Conservation (phyloP, 1,284 basidiomycete genomes). For the Cutaneotrichosporon sp. region DNA sequence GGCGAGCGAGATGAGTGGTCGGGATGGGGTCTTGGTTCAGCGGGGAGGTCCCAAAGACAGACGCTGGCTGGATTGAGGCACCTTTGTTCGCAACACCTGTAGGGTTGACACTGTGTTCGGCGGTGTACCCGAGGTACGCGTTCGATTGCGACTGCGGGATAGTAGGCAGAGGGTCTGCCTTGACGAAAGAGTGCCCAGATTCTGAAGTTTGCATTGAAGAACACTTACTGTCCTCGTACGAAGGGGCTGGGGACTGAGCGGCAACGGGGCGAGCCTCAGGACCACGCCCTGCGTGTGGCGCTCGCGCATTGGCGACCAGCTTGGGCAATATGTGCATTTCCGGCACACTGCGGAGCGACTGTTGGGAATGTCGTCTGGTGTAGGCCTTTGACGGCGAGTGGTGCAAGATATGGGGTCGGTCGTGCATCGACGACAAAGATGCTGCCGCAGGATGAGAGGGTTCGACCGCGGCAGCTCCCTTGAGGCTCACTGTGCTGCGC, state of each 20-base stretch:
- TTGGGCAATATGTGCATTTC: neutral
- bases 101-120: neutral
- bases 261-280: neutral
- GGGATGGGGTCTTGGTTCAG: constrained; percentile 3
- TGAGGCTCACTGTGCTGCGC: neutral
- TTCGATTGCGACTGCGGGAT: neutral
- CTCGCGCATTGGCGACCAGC: constrained; percentile 2
- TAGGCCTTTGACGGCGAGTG: neutral
- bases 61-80: neutral
- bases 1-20: neutral
- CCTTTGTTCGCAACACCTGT: neutral
- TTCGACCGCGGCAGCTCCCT: neutral
- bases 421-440: neutral
- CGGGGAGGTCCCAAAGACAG: neutral
- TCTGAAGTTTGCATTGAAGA: constrained; percentile 3
- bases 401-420: neutral
- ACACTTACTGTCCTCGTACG: constrained; percentile 6
- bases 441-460: neutral
- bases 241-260: neutral
- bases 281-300: neutral
- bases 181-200: neutral
- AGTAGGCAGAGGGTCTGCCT: neutral
- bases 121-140: neutral
- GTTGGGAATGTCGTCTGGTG: constrained; percentile 1
- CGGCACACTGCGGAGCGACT: constrained; percentile 9